Base-by-base conservation (phyloP, 257 asterid species). In the Fraxinus quadrangulata region DNA sequence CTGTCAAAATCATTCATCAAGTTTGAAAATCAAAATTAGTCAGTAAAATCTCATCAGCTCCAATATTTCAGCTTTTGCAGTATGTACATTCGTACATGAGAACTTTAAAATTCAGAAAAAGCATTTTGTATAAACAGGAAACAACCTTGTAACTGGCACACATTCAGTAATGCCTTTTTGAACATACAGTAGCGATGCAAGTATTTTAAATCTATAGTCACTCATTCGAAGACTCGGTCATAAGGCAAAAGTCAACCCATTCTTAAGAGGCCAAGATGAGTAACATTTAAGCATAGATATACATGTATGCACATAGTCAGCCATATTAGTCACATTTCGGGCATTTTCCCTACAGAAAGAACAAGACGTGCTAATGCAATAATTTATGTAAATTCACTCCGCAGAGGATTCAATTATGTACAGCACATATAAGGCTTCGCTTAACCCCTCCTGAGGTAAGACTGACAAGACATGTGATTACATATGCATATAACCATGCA, bases 1-100 rank as follows among this genome's bases (percentile, higher is more conserved):
- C 90, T 86, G 88, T 40, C n/a, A 86, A 79, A 77, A 34, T 14
- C 69, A 71, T 11, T 9, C 65, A 77, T 5, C 30, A 21, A 36
- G 40, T 70, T 17, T 36, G 16, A 31, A 17, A 36, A 54, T 54
- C 24, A 70, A 19, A 9, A 36, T n/a, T 70, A 70, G 47, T 14
- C 49, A 9, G 54, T 31, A 70, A 70, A n/a, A 19, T 70, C 11
- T 5, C 12, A 54, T 7, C 65, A 19, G 65, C 24, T 19, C 26
- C 65, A 19, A 54, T 47, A 54, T 19, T 54, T 54, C 24, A 19
- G 65, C 23, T n/a, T 54, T 54, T 54, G 10, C 26, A 19, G n/a
- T 17, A 54, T 19, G 65, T 54, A 54, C 9, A 54, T 16, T 14
- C 65, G 1, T 51, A 51, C 2, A 51, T 19, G 24, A 51, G 10